Percentiles rank a stretch among this genome's conserved stretches.
Evolutionary conservation across 371 early-diverging fungal genomes (phyloP).

Genomic region (Actinomucor elegans): DNA sequence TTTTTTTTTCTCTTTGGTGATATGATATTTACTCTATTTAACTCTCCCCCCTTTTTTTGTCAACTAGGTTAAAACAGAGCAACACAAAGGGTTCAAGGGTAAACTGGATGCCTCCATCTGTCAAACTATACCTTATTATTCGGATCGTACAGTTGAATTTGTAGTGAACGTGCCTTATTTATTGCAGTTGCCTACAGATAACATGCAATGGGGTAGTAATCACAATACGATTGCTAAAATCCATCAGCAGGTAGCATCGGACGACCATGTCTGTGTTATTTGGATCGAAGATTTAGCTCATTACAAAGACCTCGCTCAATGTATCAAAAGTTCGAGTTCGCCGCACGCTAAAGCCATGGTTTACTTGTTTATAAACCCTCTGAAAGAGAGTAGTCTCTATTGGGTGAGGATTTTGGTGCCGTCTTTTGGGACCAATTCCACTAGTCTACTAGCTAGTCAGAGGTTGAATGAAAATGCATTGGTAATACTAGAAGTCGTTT

Average conservation of each 20-base stretch:
- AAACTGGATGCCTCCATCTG: conserved; percentile 55
- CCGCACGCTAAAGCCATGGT: conserved; percentile 36
- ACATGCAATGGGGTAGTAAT: conserved; percentile 11
- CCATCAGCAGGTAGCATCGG: conserved; percentile 43
- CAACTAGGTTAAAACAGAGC: conserved; percentile 46
- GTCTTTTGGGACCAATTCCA: conserved; percentile 22
- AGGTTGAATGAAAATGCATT: conserved; percentile 46
- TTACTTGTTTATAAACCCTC: conserved; percentile 62
- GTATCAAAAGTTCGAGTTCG: conserved; percentile 30
- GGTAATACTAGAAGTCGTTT: conserved; percentile 20
- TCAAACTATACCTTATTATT: conserved; percentile 70
- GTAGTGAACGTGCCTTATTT: conserved; percentile 73
- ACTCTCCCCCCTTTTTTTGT: background rate
- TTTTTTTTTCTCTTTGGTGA: too few species aligned
- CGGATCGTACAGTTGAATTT: conserved; percentile 67
- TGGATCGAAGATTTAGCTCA: conserved; percentile 64
- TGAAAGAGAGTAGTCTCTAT: conserved; percentile 54
- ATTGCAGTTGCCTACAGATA: conserved; percentile 28
- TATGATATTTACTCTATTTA: background rate
- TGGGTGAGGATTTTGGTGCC: conserved; percentile 54
- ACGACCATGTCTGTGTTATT: conserved; percentile 62
- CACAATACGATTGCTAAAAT: conserved; percentile 23
- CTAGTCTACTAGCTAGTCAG: conserved; percentile 35
- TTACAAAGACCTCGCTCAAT: conserved; percentile 30
- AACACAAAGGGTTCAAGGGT: conserved; percentile 69